Conservation (phyloP, 1,284 basidiomycete species). For the Trametes hirsuta region DNA sequence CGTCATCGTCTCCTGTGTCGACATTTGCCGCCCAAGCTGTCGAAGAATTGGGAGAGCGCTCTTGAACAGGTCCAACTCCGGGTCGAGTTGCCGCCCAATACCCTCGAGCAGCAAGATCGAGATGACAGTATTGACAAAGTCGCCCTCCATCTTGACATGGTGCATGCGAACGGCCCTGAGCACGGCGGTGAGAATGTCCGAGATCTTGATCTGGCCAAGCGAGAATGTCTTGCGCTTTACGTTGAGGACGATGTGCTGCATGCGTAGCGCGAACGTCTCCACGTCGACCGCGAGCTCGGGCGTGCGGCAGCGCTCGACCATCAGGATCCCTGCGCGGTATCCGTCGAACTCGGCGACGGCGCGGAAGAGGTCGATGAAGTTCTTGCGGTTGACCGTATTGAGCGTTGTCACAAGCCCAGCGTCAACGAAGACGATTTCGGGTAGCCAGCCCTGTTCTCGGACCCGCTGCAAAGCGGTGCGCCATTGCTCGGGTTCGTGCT, state of each 20-base stretch:
- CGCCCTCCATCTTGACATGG: slow-evolving; percentile 98
- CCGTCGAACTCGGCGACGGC: slow-evolving; percentile 98
- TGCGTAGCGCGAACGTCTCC: slow-evolving; percentile 95
- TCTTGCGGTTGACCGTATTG: slow-evolving; percentile 78
- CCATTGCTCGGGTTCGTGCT: slow-evolving; percentile 71
- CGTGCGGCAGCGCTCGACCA: slow-evolving; percentile 94
- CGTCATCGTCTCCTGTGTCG: slow-evolving; percentile 72
- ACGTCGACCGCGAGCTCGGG: slow-evolving; percentile 91
- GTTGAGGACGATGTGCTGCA: slow-evolving; percentile 92
- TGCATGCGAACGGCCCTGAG: slow-evolving; percentile 87
- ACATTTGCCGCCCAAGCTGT: slow-evolving; percentile 88
- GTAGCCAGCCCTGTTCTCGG: slow-evolving; percentile 78
- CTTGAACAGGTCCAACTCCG: slow-evolving; percentile 91
- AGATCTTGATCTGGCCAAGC: slow-evolving; percentile 94
- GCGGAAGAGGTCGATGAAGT: slow-evolving; percentile 97
- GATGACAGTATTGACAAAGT: slow-evolving; percentile 98
- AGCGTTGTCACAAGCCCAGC: slow-evolving; percentile 93
- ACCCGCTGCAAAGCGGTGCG: slow-evolving; percentile 68
- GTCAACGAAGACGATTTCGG: slow-evolving; percentile 96
- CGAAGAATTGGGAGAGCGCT: slow-evolving; percentile 89
- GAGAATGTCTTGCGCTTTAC: slow-evolving; percentile 98
- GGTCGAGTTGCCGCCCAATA: slow-evolving; percentile 94
- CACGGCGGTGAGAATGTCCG: slow-evolving; percentile 90
- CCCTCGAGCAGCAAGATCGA: slow-evolving; percentile 94
- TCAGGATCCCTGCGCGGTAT: slow-evolving; percentile 91